Evolutionary conservation across 306 rosid species (phyloP), one percentile per base, ranked within the genome.

Genomic region (Begonia loranthoides): DNA sequence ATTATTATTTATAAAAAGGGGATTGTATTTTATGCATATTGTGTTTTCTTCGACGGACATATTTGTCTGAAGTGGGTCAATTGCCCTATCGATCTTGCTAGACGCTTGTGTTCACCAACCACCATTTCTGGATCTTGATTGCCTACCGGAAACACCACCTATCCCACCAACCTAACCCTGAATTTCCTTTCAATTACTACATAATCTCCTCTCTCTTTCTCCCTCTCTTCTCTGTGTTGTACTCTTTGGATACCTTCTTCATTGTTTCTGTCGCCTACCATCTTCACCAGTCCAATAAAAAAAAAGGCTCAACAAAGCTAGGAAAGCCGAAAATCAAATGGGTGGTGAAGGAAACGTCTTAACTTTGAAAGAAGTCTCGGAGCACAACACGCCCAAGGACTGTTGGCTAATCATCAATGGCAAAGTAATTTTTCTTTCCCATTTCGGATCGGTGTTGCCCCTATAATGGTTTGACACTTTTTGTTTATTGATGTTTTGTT

Each of bases 331-430:
- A 43, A 43, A 50, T 45, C 21, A 55, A 55, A 69, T 66, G 76
- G 80, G 70, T 54, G 54, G 64, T 54, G 75, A 61, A 9, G 66
- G 45, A 12, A 71, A 76, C 64, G 24, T 72, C 47, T 72, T 72
- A 61, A 76, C 75, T 56, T 65, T 76, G 73, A 60, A 66, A 50
- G 57, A 76, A 53, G 78, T 72, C 28, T 66, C 76, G 4, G 75
- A 58, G 43, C 78, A 76, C 70, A 62, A 62, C 63, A 54, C 66
- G 17, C 62, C 50, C 33, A 55, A 61, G 55, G 78, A 68, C 60
- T 76, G 82, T 41, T 76, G 82, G 82, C 78, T 76, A 12, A 56
- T 76, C 61, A 68, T 76, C 48, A 52, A 33, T 49, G 78, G 75
- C 75, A 76, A 76, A 74, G 82, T 76, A 41, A 45, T 11, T 54